Percentiles rank a stretch among this genome's conserved stretches.
phyloP scores from a whole-genome alignment of 1,284 basidiomycete species.

The Moesziomyces globuligerus region DNA sequence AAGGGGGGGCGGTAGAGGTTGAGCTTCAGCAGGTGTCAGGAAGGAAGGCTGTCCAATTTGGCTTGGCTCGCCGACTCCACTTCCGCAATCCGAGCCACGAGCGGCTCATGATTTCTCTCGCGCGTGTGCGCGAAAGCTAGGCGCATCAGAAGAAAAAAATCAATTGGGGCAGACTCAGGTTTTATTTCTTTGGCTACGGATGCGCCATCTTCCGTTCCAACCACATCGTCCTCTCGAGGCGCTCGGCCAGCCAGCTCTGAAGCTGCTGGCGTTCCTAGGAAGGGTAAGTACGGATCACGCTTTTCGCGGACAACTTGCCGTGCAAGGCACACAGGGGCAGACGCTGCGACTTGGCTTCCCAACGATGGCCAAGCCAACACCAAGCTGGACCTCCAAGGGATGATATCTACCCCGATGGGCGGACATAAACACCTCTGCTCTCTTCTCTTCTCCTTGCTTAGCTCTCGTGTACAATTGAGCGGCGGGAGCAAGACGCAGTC shows the following conservation, averaged over 20 bases:
- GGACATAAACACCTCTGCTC: constrained; percentile 49
- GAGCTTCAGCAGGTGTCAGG: background rate
- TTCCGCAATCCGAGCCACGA: constrained; percentile 36
- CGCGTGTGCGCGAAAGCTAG: constrained; percentile 6
- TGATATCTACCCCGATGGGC: constrained; percentile 52
- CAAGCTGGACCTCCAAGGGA: constrained; percentile 12
- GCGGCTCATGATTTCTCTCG: constrained; percentile 13
- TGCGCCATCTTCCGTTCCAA: background rate
- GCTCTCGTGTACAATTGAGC: constrained; percentile 54
- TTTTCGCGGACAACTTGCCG: no score
- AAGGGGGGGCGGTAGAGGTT: background rate
- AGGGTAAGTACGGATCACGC: no score
- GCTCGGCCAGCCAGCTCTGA: no score
- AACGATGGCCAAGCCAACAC: background rate
- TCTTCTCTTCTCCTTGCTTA: constrained; percentile 29
- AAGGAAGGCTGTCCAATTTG: background rate
- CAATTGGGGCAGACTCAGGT: background rate
- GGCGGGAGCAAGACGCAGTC: constrained; percentile 36
- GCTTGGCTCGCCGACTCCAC: constrained; percentile 4
- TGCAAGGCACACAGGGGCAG: background rate
- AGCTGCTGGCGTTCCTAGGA: no score
- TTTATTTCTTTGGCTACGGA: no score
- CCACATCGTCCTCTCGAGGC: background rate
- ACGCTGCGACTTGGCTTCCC: background rate
- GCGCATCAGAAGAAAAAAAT: constrained; percentile 1